These are phyloP conservation scores for Paragyromitra xinjiangensis DNA, from an alignment of 495 filamentous ascomycete species.

Conservation along the genomic window DNA sequence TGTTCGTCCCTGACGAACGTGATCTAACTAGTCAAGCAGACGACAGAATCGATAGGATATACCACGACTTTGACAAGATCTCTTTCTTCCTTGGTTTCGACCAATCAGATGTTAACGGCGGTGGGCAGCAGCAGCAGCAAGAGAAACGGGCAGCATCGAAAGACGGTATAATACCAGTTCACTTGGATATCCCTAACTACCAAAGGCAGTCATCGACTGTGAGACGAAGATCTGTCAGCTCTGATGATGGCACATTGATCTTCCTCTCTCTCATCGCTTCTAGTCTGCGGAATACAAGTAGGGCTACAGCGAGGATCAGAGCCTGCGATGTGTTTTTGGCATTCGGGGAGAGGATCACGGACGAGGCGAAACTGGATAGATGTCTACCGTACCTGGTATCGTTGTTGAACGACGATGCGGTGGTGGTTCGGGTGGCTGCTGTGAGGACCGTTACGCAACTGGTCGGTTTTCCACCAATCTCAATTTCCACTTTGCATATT, in stretches of 20 bases:
- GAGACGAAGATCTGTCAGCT: constrained; percentile 60
- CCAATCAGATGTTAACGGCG: constrained; percentile 59
- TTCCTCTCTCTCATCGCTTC: constrained; percentile 88
- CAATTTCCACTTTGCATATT: constrained; percentile 21
- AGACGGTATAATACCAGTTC: constrained; percentile 72
- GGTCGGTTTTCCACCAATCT: constrained; percentile 57
- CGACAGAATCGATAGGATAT: constrained; percentile 90
- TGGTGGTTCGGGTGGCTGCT: constrained; percentile 83
- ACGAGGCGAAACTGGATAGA: constrained; percentile 96
- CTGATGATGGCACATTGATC: constrained; percentile 90
- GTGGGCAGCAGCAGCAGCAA: constrained; percentile 32
- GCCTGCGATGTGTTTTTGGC: constrained; percentile 93
- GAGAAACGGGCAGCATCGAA: constrained; percentile 46
- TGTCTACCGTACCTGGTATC: constrained; percentile 88
- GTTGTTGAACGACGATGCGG: constrained; percentile 79
- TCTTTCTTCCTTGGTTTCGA: constrained; percentile 86
- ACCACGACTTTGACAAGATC: constrained; percentile 96
- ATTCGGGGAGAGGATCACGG: constrained; percentile 88
- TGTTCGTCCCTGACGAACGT: constrained; percentile 48
- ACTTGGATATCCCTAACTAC: constrained; percentile 86
- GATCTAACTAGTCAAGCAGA: constrained; percentile 66
- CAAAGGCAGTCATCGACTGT: constrained; percentile 67
- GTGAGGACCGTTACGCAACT: constrained; percentile 87
- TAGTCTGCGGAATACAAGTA: constrained; percentile 85
- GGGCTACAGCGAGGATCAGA: constrained; percentile 83